Base-by-base conservation (phyloP, 2,329 filamentous ascomycete species). In the Rutstroemia sydowiana region DNA sequence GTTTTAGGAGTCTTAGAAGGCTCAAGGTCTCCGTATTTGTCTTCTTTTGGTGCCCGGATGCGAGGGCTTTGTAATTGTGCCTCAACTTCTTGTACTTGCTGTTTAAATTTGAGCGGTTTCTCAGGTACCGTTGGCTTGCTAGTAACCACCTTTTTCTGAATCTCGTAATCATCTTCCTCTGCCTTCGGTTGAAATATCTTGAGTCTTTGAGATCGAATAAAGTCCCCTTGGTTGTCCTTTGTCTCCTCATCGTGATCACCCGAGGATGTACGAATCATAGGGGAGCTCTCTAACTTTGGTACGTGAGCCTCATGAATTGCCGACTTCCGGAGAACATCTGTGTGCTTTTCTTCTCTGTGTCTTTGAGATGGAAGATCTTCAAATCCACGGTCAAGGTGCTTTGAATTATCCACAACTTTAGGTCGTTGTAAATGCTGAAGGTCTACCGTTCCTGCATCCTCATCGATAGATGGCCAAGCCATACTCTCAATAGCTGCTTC, bases 371-470 rank as follows among this genome's bases (percentile, higher is more conserved):
- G 58, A 30, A 56, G 52, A 21, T 37, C 14, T 16, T 52, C 41
- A 53, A 44, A 26, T 21, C n/a, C 50, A 18, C 57, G 47, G n/a
- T 49, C 43, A 26, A 54, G 45, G 45, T 53, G 45, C 44, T 55
- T 54, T 26, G 46, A 51, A 14, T 43, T 30, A n/a, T 51, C 53
- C 11, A 51, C 46, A 45, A 55, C 44, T 37, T 51, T 62, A 10
- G 52, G 52, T 51, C 57, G 53, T 32, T 61, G 61, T 11, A 54
- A 56, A 46, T 52, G 66, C 55, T 77, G 68, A 48, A 73, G 65
- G 51, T 70, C 66, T 51, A 69, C 65, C 46, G 67, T 69, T 45
- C 71, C 73, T 52, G 70, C 69, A 50, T 72, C 70, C 61, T 77
- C 74, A 58, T 76, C 68, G 10, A 71, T 62, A n/a, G 65, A 54